A percentile compares a stretch with the other conserved stretches of the same genome.
phyloP scores from a whole-genome alignment of 306 rosid species.

The Pyrus pyrifolia region DNA sequence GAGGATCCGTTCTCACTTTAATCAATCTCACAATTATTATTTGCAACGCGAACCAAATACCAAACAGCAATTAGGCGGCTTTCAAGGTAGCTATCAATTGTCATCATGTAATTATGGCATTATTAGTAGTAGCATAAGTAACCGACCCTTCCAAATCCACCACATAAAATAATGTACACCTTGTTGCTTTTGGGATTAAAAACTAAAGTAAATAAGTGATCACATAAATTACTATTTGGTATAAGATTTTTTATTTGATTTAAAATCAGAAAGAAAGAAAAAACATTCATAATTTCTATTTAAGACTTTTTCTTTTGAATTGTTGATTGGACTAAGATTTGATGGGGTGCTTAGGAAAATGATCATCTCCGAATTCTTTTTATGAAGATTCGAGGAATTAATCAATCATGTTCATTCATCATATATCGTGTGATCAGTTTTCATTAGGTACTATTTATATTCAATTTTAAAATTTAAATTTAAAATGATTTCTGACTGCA shows the following conservation, averaged over 20 bases:
- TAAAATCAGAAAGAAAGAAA: background rate
- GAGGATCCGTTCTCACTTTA: background rate
- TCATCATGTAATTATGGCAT: background rate
- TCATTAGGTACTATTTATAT: too few species aligned
- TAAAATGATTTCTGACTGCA: too few species aligned
- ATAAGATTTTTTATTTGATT: background rate
- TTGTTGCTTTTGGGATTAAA: background rate
- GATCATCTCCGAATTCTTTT: too few species aligned
- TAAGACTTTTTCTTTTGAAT: background rate
- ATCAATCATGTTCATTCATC: too few species aligned
- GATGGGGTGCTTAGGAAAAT: background rate
- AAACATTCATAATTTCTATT: too few species aligned
- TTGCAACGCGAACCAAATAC: constrained; percentile 23
- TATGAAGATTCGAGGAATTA: too few species aligned
- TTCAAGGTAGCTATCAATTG: background rate
- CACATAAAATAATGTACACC: background rate
- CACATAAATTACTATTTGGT: background rate
- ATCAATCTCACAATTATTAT: constrained; percentile 10
- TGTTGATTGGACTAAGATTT: background rate
- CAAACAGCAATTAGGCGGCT: constrained; percentile 15
- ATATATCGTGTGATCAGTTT: too few species aligned
- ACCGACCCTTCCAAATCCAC: background rate
- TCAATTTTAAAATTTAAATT: too few species aligned
- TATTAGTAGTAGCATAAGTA: background rate
- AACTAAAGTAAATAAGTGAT: background rate